Conservation (phyloP, 208 protist genomes). For the Acanthamoeba lenticulata region DNA sequence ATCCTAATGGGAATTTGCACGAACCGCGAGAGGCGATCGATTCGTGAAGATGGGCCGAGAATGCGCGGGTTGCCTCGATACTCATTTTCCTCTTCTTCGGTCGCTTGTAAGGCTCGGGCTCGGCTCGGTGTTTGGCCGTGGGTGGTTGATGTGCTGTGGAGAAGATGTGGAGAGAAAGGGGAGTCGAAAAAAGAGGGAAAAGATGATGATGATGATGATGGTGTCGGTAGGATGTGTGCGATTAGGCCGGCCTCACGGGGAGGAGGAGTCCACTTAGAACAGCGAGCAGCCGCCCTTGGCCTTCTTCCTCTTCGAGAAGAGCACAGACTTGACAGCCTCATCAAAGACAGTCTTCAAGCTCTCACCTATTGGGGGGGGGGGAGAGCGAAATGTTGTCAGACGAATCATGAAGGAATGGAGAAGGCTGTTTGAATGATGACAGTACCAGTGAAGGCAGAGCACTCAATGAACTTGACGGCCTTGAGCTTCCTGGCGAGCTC, state of each 20-base stretch:
- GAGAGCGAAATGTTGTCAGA: not conserved
- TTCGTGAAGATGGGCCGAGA: not conserved
- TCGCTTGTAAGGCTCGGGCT: not conserved
- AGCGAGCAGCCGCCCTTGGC: constrained; percentile 68
- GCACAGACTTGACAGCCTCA: constrained; percentile 83
- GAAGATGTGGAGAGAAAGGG: not conserved
- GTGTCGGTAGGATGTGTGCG: not conserved
- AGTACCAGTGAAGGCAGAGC: constrained; percentile 91
- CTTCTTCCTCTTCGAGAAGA: constrained; percentile 71
- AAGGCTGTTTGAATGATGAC: constrained; percentile 48
- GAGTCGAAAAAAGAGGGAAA: not conserved
- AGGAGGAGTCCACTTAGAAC: constrained; percentile 63
- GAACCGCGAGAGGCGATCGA: not conserved
- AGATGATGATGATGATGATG: not conserved
- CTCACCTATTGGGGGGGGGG: not conserved
- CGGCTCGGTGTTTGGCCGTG: too few species aligned
- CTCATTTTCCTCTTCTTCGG: not conserved
- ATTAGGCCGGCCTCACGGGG: too few species aligned
- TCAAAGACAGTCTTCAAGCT: constrained; percentile 90
- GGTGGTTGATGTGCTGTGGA: not conserved
- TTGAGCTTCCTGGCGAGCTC: constrained; percentile 86
- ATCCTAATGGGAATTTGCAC: not conserved
- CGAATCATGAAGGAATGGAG: constrained; percentile 67
- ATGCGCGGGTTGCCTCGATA: not conserved
- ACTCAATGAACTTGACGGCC: constrained; percentile 92